phyloP scores from a whole-genome alignment of 345 rosid species.

The Lepidium aucheri region DNA sequence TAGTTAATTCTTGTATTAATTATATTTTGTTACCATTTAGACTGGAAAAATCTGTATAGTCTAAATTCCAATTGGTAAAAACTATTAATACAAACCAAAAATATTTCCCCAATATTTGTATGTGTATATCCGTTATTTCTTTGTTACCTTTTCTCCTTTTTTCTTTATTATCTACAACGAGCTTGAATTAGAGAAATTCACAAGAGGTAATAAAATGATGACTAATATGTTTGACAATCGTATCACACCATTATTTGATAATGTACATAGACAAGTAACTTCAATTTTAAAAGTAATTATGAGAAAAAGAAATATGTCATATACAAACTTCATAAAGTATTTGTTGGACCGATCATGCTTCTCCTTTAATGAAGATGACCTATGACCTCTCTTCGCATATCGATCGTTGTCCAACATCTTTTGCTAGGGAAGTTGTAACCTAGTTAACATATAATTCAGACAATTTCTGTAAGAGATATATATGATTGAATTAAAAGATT shows the following conservation, averaged over 20 bases:
- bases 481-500: too few species aligned
- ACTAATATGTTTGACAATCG: neutral
- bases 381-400: neutral
- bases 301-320: neutral
- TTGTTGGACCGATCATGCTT: neutral
- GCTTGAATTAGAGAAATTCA: too few species aligned
- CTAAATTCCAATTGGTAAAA: too few species aligned
- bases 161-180: too few species aligned
- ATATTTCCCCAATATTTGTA: too few species aligned
- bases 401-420: neutral
- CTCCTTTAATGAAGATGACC: neutral
- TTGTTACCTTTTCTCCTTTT: too few species aligned
- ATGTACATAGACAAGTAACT: constrained; percentile 1
- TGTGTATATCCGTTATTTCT: too few species aligned
- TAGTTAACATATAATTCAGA: constrained; percentile 9
- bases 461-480: neutral
- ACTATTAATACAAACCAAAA: too few species aligned
- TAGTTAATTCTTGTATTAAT: too few species aligned
- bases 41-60: too few species aligned
- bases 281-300: neutral
- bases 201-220: neutral
- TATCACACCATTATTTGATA: neutral
- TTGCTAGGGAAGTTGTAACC: constrained; percentile 22
- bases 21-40: too few species aligned
- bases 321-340: neutral